Evolutionary conservation across 805 yeast species (phyloP), one percentile per base, ranked within the genome.

Genomic region (Danielia reshetovae): DNA sequence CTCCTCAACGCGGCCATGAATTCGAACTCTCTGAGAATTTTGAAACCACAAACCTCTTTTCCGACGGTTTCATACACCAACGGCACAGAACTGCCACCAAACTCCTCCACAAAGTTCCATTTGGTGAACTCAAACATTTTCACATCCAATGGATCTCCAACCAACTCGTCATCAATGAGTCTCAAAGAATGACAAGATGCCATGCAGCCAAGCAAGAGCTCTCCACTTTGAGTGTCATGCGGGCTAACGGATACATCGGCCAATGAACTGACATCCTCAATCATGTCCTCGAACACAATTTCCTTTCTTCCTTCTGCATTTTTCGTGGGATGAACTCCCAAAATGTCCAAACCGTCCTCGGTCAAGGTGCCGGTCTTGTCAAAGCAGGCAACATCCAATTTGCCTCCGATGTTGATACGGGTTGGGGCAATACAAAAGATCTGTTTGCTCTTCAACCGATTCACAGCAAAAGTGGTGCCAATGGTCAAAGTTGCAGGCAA

Each of bases 351-450:
- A 0, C 97, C 97, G 55, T 93, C 98, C 52, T 93, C 97, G 0
- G 99, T 93, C 43, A 93, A 66, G 0, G 99, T 93, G 3, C 99
- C 99, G 0, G 99, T 93, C 55, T 93, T 93, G 63, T 93, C 99
- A 59, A 93, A 93, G 51, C 96, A 88, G 53, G 87, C 69, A 3
- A 85, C 77, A 54, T 90, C 97, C 17, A 93, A 55, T 49, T 93
- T 88, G 7, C 98, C 98, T 23, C 96, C 96, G n/a, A 93, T 81
- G 53, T 93, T 93, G 30, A 94, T 93, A 40, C 96, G 74, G 2
- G 93, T 85, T 2, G 99, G 98, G 2, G 96, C 79, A 36, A 90
- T 90, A 58, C 98, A 93, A 49, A 81, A 93, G 2, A 94, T 80
- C 26, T 74, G 66, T 40, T 75, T 74, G 23, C 46, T 45, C 42